Evolutionary conservation across 306 rosid genomes (phyloP), one percentile per base, ranked within the genome.

Genomic region (Alnus rubra): DNA sequence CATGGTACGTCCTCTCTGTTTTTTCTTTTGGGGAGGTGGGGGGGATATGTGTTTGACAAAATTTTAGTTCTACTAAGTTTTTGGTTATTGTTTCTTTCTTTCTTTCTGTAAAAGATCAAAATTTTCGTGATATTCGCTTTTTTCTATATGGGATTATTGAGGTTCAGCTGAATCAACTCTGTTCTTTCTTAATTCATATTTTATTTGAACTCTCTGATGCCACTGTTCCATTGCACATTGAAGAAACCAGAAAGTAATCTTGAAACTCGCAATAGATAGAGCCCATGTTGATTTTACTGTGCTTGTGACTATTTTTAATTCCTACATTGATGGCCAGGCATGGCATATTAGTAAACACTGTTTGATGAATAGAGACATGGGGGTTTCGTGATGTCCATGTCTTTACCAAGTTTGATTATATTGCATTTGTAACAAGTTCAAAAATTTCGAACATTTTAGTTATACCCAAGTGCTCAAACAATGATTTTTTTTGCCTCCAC

Each of bases 1-100:
- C 58, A 65, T 31, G 89, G 94, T 92, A 60, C 1, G 60, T 76
- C 62, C 56, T 55, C 42, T 74, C 48, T 10, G 9, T 33, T 19
- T 63, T 19, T 68, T 1, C 37, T 4, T 18, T 7, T 33, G 10
- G 1, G 18, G 2, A 18, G 18, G 2, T 16, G 28, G 18, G 6
- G 58, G 59, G 59, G 28, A 10, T 54, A 5, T 54, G 19, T 54
- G 59, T 54, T 54, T 15, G 18, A 18, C 59, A 5, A 2, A 7
- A 15, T 54, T 5, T 54, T 18, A 4, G 18, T 54, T 6, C 19
- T 19, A 54, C 18, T 54, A 28, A 2, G 18, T 1, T 18, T 53
- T 1, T 1, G 0, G 59, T 19, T 54, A 18, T 54, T 7, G 1
- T 5, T 18, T 54, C 2, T 18, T 54, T 54, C 2, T 18, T 54